Evolutionary conservation across 805 yeast species (phyloP).

Genomic region (Saccharomyces cerevisiae): DNA sequence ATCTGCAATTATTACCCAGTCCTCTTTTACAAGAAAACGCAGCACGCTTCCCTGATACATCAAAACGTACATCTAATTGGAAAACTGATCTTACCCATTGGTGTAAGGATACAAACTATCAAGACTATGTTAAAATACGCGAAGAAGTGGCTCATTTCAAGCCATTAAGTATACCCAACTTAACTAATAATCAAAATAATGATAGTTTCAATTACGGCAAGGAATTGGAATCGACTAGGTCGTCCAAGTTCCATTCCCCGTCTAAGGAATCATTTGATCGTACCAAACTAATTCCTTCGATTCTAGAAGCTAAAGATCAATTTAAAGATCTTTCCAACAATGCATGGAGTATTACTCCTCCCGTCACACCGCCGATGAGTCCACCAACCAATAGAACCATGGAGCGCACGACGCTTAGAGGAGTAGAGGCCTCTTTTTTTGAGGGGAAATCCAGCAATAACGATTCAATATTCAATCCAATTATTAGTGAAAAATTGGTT

Average conservation of each 20-base stretch:
- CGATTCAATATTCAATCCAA: slow-evolving; percentile 15
- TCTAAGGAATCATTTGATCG: slow-evolving; percentile 2
- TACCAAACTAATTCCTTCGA: slow-evolving; percentile 19
- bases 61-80: slow-evolving; percentile 27
- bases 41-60: slow-evolving; percentile 29
- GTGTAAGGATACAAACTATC: slow-evolving; percentile 29
- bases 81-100: slow-evolving; percentile 25
- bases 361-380: slow-evolving; percentile 30
- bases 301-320: slow-evolving; percentile 19
- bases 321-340: slow-evolving; percentile 9
- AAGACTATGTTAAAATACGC: slow-evolving; percentile 24
- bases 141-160: slow-evolving; percentile 10
- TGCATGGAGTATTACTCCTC: slow-evolving; percentile 10
- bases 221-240: background rate
- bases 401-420: background rate
- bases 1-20: slow-evolving; percentile 26
- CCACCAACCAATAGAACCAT: slow-evolving; percentile 6
- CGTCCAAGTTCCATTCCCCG: background rate
- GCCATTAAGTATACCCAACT: background rate
- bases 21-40: slow-evolving; percentile 26
- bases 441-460: background rate
- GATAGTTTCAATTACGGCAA: background rate
- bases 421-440: background rate
- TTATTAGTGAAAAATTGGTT: slow-evolving; percentile 24
- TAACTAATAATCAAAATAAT: background rate